phyloP scores from a whole-genome alignment of 2,329 filamentous ascomycete species.

The Fusarium oligoseptatum region DNA sequence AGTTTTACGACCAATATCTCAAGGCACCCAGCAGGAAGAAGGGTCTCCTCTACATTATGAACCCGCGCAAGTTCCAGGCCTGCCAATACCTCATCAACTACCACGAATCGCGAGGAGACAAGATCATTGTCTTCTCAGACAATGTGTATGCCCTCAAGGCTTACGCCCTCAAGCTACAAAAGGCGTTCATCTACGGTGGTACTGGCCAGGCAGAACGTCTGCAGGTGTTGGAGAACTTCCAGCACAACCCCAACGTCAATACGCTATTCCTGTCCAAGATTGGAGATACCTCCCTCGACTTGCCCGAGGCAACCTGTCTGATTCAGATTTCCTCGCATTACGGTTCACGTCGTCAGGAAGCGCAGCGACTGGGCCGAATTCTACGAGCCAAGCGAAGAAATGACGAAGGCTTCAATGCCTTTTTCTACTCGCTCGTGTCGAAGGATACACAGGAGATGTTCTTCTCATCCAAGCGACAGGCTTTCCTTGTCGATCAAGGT shows the following conservation, averaged over 20 bases:
- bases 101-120: conserved; percentile 93
- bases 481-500: conserved; percentile 96
- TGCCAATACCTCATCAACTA: conserved; percentile 99
- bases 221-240: conserved; percentile 91
- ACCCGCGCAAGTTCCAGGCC: conserved; percentile 95
- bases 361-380: conserved; percentile 92
- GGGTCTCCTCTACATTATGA: conserved; percentile 88
- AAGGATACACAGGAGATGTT: conserved; percentile 99
- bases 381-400: conserved; percentile 94
- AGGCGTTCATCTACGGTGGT: conserved; percentile 91
- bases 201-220: conserved; percentile 89
- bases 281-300: conserved; percentile 95
- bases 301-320: conserved; percentile 95
- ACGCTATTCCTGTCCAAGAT: conserved; percentile 98
- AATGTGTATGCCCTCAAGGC: conserved; percentile 93
- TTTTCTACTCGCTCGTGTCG: conserved; percentile 97
- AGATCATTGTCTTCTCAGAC: conserved; percentile 98
- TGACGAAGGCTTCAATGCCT: conserved; percentile 98
- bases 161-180: conserved; percentile 86
- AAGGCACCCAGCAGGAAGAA: conserved; percentile 69
- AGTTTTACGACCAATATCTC: conserved; percentile 97
- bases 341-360: conserved; percentile 95
- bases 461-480: conserved; percentile 95
- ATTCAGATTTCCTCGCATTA: conserved; percentile 99
- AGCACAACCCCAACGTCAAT: conserved; percentile 89